Percentiles rank a stretch among this genome's conserved stretches.
phyloP scores from a whole-genome alignment of 2,329 filamentous ascomycete species.

The Penicillium sp. region DNA sequence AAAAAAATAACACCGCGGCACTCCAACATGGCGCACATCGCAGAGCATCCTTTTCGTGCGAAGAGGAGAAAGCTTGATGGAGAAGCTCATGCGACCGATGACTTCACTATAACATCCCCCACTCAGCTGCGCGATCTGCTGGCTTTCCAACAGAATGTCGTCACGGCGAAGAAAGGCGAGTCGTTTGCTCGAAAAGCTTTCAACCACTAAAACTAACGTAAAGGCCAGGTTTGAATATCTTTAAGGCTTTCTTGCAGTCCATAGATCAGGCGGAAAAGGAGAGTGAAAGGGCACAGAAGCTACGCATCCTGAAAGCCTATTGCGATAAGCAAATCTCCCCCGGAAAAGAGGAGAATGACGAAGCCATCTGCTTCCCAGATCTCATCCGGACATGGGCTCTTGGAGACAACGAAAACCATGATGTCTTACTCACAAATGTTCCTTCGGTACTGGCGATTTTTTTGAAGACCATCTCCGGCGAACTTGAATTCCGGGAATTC shows the following conservation, averaged over 20 bases:
- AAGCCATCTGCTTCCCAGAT: constrained; percentile 67
- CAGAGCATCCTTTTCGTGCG: constrained; percentile 32
- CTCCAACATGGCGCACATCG: constrained; percentile 31
- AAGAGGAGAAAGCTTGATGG: constrained; percentile 44
- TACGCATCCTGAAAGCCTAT: constrained; percentile 47
- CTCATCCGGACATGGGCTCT: constrained; percentile 87
- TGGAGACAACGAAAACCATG: constrained; percentile 74
- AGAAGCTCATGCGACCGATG: constrained; percentile 14
- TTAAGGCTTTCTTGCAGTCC: constrained; percentile 45
- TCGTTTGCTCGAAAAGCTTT: constrained; percentile 36
- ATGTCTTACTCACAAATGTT: constrained; percentile 74
- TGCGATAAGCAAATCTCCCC: constrained; percentile 54
- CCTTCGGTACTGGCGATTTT: constrained; percentile 78
- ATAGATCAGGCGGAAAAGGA: constrained; percentile 39
- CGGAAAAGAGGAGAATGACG: constrained; percentile 51
- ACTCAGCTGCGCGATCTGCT: constrained; percentile 68
- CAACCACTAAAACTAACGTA: constrained; percentile 5
- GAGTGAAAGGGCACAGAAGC: constrained; percentile 38
- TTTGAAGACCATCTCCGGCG: constrained; percentile 70
- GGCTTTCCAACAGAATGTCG: constrained; percentile 66
- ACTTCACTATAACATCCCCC: constrained; percentile 44
- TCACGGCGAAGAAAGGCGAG: constrained; percentile 61
- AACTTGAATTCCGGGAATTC: constrained; percentile 70
- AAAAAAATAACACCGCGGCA: constrained; percentile 19
- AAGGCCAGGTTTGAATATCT: constrained; percentile 40